Evolutionary conservation across 1,284 basidiomycete genomes (phyloP).

Genomic region (Ceratobasidium sp.): DNA sequence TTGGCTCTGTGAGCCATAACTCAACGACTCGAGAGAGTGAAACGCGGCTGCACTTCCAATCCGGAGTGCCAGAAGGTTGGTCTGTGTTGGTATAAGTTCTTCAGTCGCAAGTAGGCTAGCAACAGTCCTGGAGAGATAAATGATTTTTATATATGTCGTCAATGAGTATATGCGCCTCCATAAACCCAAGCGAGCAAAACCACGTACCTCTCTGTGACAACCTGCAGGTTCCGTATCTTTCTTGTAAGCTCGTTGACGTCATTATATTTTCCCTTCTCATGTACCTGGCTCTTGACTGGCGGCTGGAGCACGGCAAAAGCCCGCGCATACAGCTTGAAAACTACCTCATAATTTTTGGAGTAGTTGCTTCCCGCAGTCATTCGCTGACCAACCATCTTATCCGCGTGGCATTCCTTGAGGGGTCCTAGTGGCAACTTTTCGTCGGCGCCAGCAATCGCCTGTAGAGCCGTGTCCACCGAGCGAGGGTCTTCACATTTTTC

Average conservation of each 20-base stretch:
- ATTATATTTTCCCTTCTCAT: no score
- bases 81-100: not conserved
- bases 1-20: no score
- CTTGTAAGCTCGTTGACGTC: not conserved
- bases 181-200: no score
- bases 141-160: no score
- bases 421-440: not conserved
- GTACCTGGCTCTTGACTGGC: no score
- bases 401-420: not conserved
- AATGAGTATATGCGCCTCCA: no score
- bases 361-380: not conserved
- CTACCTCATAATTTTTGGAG: not conserved
- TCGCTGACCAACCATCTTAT: not conserved
- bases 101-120: not conserved
- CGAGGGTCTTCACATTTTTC: not conserved
- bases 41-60: slow-evolving; percentile 6
- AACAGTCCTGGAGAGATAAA: no score
- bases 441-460: not conserved
- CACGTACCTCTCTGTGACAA: not conserved
- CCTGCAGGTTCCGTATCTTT: not conserved
- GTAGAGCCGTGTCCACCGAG: slow-evolving; percentile 3
- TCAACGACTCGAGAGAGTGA: not conserved
- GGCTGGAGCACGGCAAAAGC: not conserved
- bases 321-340: not conserved
- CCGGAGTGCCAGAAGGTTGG: not conserved